Base-by-base conservation (phyloP, 2,329 filamentous ascomycete genomes). In the Cladosporium velox region DNA sequence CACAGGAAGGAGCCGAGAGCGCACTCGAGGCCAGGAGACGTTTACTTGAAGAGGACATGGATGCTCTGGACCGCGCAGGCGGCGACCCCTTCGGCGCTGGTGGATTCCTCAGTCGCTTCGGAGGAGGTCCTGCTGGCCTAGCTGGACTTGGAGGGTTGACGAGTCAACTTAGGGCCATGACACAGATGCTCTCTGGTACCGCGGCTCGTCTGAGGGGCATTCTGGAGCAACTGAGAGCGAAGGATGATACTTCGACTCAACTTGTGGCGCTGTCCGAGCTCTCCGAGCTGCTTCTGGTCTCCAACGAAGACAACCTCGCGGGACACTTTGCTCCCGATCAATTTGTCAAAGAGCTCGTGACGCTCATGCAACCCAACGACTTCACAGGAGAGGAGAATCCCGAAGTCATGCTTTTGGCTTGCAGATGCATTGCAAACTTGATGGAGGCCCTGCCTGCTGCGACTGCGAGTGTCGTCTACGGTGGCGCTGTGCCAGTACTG, bases 371-470 rank as follows among this genome's bases (percentile, higher is more conserved):
- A 72, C 91, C 92, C 2, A 92, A 91, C 75, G 92, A 96, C 66
- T 88, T 91, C 69, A 77, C 75, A 18, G 89, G 88, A 26, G 92
- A 96, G 73, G 93, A 96, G 76, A 97, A 97, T 72, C 91, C 93
- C 0, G 95, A 99, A 78, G 92, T 98, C 68, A 98, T 98, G 94
- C 88, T 99, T 14, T 85, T 98, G 67, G 94, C 95, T 24, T 99
- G 95, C 76, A 91, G 96, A 67, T 98, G 92, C 78, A 86, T 99
- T 72, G 95, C 95, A 67, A 98, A 99, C 77, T 80, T 99, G 65
- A 99, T 99, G 95, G 95, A 99, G 78, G 96, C 94, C 30, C 82
- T 99, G 34, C 93, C 95, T 24, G 90, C 92, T 38, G 94, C 94
- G 66, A 95, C 95, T 59, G 91, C 93, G 14, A 97, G 96, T 76